Base-by-base conservation (phyloP, 176 grass and related monocot species). In the Lolium multiflorum region DNA sequence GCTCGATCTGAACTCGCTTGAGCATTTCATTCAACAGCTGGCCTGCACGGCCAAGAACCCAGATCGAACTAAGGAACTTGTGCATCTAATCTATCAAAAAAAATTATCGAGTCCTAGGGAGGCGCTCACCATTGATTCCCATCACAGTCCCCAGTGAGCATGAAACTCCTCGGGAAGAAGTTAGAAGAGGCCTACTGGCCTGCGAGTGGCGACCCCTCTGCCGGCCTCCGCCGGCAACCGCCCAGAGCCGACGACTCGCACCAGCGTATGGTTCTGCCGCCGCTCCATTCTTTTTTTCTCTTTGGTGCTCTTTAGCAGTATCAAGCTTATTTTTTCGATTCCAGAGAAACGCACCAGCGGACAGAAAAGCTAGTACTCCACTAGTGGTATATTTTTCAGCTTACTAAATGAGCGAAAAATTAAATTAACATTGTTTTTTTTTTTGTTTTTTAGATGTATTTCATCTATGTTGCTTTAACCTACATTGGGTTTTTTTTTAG, bases 231-330 rank as follows among this genome's bases (percentile, higher is more conserved):
- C 64, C 67, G 84, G 20, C 80, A 74, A 71, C 89, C 79, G 81
- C 82, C 87, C 55, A 46, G 77, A 82, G 4, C 81, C 66, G 5
- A 68, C 65, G 31, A 18, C 66, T 82, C 77, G 2, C 77, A 49
- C 47, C 7, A 49, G 49, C 21, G 85, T 85, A 5, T 69, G 55
- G 51, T 49, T 91, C 17, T 80, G 50, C 20, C 7, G 56, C 20
- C 56, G 56, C 56, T 21, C 56, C 7, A 49, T 1, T 47, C 1
- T 50, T 11, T 50, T 0, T 50, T 13, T 50, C 48, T 50, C 48
- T 13, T 9, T 50, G 48, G 2, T 50, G 48, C 48, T 50, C 48
- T 50, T 7, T 47, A 13, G 9, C 48, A 13, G 48, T 50, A 50
- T 9, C 26, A 41, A 41, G 39, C 6, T 41, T 41, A 5, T 41